phyloP scores from a whole-genome alignment of 2,329 filamentous ascomycete species.

The Purpureocillium takamizusanense region DNA sequence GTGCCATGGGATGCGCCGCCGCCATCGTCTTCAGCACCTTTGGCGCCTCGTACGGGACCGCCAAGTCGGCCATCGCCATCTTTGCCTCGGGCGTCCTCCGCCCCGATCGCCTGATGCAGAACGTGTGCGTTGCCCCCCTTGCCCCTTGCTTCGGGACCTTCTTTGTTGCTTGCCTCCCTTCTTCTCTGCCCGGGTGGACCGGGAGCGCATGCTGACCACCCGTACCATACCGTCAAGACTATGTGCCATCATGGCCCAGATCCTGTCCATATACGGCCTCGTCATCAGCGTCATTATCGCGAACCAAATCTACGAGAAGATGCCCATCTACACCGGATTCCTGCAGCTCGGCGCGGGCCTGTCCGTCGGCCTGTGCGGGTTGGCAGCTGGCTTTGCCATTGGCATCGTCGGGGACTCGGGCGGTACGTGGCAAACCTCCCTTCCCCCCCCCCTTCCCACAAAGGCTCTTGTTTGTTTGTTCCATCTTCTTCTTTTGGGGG shows the following conservation, averaged over 20 bases:
- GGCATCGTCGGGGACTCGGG: constrained; percentile 37
- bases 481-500: too few relatives aligned
- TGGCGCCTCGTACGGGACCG: constrained; percentile 35
- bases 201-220: too few relatives aligned
- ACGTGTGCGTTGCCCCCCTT: not conserved
- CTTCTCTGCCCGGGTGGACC: too few relatives aligned
- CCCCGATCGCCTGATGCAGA: constrained; percentile 34
- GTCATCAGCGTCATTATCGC: constrained; percentile 36
- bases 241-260: constrained; percentile 38
- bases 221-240: too few relatives aligned
- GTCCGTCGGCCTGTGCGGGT: constrained; percentile 32
- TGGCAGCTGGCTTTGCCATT: constrained; percentile 36
- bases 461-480: not conserved
- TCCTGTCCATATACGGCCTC: constrained; percentile 37
- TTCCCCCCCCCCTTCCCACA: not conserved
- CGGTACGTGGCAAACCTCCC: constrained; percentile 14
- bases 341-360: constrained; percentile 34
- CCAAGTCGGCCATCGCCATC: constrained; percentile 32
- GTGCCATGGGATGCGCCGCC: constrained; percentile 29
- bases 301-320: constrained; percentile 27
- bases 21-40: constrained; percentile 45
- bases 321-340: constrained; percentile 33
- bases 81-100: constrained; percentile 33
- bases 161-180: not conserved
- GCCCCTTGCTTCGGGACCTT: not conserved